phyloP scores from a whole-genome alignment of 2,329 filamentous ascomycete genomes.

The Aspergillus fructus region DNA sequence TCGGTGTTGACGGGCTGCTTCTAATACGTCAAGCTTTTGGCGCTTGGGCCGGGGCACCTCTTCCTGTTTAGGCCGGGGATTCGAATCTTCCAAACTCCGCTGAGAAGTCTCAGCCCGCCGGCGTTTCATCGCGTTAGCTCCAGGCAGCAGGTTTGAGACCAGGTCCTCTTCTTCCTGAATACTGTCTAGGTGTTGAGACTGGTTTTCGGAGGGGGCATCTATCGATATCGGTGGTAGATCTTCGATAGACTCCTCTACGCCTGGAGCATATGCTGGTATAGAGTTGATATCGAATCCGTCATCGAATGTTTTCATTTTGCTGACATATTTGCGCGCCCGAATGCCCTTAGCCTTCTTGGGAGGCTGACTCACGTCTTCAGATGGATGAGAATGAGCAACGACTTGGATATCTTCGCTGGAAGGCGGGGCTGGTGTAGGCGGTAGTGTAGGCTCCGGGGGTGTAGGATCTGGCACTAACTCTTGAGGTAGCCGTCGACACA shows the following conservation, averaged over 20 bases:
- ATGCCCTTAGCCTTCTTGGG: conserved; percentile 21
- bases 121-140: conserved; percentile 75
- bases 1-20: conserved; percentile 57
- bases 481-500: conserved; percentile 64
- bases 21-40: conserved; percentile 67
- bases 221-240: conserved; percentile 20
- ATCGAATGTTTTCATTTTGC: conserved; percentile 71
- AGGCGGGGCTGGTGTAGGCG: neutral
- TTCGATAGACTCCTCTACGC: conserved; percentile 20
- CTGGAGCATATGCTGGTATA: conserved; percentile 36
- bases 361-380: conserved; percentile 19
- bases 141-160: conserved; percentile 73
- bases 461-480: conserved; percentile 2
- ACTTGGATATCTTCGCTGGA: conserved; percentile 10
- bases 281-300: conserved; percentile 53
- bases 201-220: conserved; percentile 22
- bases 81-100: conserved; percentile 38
- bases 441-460: conserved; percentile 1
- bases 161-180: conserved; percentile 51
- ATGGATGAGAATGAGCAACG: conserved; percentile 15
- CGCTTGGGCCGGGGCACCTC: conserved; percentile 47
- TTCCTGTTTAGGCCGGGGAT: conserved; percentile 24
- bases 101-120: conserved; percentile 64
- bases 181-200: conserved; percentile 27
- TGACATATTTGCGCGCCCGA: conserved; percentile 33